phyloP scores from a whole-genome alignment of 805 yeast species.

The Limtongozyma cylindracea region DNA sequence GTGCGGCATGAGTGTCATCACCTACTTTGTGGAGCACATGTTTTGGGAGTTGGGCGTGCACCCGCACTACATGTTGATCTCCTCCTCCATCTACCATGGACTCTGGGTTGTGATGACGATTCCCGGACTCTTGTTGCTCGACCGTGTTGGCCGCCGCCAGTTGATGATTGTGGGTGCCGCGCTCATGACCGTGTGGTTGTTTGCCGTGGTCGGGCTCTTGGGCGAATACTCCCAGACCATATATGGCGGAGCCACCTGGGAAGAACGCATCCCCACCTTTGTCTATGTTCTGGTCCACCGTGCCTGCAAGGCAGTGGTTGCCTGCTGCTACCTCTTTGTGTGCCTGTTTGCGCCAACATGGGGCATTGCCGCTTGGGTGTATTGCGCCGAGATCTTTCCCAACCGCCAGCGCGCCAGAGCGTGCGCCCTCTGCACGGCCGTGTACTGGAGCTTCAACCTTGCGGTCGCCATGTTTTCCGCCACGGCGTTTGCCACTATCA shows the following conservation, averaged over 20 bases:
- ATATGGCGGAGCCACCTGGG: too few relatives aligned
- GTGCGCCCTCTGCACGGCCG: too few relatives aligned
- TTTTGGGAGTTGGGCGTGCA: conserved; percentile 24
- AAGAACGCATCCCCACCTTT: conserved; percentile 9
- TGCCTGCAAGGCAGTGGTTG: conserved; percentile 20
- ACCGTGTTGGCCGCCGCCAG: conserved; percentile 18
- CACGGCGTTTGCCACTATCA: conserved; percentile 10
- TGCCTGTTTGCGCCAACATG: conserved; percentile 27
- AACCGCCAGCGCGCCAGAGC: too few relatives aligned
- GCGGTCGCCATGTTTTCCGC: conserved; percentile 22
- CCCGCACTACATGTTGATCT: conserved; percentile 17
- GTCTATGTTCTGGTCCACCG: conserved; percentile 10
- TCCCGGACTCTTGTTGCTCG: conserved; percentile 24
- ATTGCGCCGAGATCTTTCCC: too few relatives aligned
- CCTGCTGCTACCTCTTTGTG: conserved; percentile 28
- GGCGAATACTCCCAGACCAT: too few relatives aligned
- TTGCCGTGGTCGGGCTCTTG: too few relatives aligned
- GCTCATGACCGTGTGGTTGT: conserved; percentile 15
- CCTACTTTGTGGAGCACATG: conserved; percentile 34
- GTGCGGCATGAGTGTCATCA: conserved; percentile 48
- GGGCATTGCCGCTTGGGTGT: conserved; percentile 19
- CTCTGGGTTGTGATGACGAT: conserved; percentile 43
- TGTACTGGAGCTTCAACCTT: conserved; percentile 19
- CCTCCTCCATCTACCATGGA: conserved; percentile 26
- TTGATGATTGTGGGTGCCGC: conserved; percentile 15